Evolutionary conservation across 305 asterid species (phyloP).

Genomic region (Fraxinus ornus): DNA sequence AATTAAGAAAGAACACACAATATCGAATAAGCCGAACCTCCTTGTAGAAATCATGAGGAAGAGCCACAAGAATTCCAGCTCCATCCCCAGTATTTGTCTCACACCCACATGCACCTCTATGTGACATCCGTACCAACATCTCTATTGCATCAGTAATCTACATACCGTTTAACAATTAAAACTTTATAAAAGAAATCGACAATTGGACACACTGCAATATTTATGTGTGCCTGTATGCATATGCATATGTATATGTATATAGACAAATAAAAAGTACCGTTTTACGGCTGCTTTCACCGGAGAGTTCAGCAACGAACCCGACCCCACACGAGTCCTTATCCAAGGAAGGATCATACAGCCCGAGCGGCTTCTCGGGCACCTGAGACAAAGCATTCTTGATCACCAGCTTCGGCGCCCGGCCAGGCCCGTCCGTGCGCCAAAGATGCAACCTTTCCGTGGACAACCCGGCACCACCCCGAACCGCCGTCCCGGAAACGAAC

Average conservation of each 20-base stretch:
- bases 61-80: constrained; percentile 96
- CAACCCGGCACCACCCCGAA: constrained; percentile 32
- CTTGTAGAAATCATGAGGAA: constrained; percentile 81
- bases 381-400: constrained; percentile 68
- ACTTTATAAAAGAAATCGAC: background rate
- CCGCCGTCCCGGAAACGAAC: constrained; percentile 45
- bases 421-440: constrained; percentile 60
- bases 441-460: constrained; percentile 52
- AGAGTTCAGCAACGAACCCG: constrained; percentile 96
- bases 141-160: constrained; percentile 95
- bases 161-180: background rate
- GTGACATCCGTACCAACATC: constrained; percentile 95
- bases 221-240: background rate
- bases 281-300: constrained; percentile 91
- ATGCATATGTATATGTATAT: background rate
- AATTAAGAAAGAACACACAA: background rate
- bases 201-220: background rate
- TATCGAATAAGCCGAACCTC: constrained; percentile 47
- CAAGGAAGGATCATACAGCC: constrained; percentile 82
- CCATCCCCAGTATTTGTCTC: constrained; percentile 99
- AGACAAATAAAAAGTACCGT: constrained; percentile 48
- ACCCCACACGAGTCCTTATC: constrained; percentile 99
- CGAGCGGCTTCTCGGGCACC: constrained; percentile 96
- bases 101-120: constrained; percentile 99
- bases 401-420: constrained; percentile 56